phyloP scores from a whole-genome alignment of 176 grass and related monocot genomes.

The Carex scoparia region DNA sequence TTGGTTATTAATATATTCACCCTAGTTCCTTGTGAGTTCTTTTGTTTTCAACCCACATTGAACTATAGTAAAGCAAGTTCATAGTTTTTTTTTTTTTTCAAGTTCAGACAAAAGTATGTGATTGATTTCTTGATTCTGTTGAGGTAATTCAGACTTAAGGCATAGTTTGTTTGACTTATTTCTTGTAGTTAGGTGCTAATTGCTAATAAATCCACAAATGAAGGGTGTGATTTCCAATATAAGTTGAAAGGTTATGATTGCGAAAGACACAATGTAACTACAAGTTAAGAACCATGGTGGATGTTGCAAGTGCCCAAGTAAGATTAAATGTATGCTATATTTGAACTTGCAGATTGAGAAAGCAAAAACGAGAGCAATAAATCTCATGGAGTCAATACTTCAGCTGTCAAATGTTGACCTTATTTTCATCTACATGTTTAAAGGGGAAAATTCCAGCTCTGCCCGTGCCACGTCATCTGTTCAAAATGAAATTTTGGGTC shows the following conservation, averaged over 20 bases:
- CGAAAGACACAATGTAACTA: not conserved
- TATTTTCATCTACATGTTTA: conserved; percentile 62
- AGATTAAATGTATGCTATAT: not conserved
- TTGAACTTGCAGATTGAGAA: conserved; percentile 61
- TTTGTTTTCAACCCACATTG: not conserved
- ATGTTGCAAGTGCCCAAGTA: not conserved
- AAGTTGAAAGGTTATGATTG: not conserved
- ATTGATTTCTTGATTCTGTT: not conserved
- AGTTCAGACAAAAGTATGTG: not conserved
- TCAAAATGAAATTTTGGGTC: conserved; percentile 86
- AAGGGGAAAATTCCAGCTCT: conserved; percentile 50
- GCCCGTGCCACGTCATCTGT: conserved; percentile 40
- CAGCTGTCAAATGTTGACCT: conserved; percentile 94
- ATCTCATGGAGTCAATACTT: conserved; percentile 77
- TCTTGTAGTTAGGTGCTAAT: not conserved
- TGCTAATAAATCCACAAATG: not conserved
- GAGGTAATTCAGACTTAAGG: not conserved
- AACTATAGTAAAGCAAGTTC: not conserved
- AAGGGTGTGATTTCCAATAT: not conserved
- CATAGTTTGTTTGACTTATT: not conserved
- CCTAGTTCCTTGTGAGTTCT: not conserved
- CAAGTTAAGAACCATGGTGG: not conserved
- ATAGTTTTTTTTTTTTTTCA: not conserved
- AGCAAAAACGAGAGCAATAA: conserved; percentile 69
- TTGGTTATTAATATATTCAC: not conserved